These are phyloP conservation scores for Rozella allomycis DNA, from an alignment of 371 early-diverging fungal species.

Conservation along the genomic window DNA sequence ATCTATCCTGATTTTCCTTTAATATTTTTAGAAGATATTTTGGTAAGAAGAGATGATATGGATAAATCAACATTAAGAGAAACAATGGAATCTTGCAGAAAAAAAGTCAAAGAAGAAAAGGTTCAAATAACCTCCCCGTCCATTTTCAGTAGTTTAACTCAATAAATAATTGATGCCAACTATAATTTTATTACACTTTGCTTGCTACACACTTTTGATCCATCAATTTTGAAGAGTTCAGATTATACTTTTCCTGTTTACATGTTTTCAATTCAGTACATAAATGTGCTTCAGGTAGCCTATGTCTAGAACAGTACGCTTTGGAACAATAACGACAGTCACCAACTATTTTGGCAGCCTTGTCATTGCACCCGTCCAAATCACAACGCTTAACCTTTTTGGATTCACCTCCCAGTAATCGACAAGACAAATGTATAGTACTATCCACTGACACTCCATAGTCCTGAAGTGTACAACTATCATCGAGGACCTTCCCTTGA, in stretches of 20 bases:
- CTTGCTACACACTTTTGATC: no score
- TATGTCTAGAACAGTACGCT: not conserved
- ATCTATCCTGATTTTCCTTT: conserved; percentile 61
- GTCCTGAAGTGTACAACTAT: no score
- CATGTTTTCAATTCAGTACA: not conserved
- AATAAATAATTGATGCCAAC: no score
- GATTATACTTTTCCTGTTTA: not conserved
- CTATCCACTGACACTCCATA: no score
- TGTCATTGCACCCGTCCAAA: not conserved
- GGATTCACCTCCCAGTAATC: no score
- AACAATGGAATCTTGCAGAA: not conserved
- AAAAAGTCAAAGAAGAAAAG: not conserved
- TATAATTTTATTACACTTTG: no score
- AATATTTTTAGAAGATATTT: conserved; percentile 46
- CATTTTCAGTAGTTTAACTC: no score
- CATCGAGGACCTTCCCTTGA: no score
- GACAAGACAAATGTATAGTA: no score
- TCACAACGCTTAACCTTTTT: no score
- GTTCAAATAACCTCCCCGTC: no score
- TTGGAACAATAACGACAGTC: not conserved
- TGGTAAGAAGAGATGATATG: conserved; percentile 50
- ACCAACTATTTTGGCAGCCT: not conserved
- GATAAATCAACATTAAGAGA: not conserved
- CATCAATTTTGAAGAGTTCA: not conserved
- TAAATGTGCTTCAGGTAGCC: not conserved